These are phyloP conservation scores for Thalassiosira ordinaria DNA, from an alignment of 352 stramenopile species.

Conservation along the genomic window DNA sequence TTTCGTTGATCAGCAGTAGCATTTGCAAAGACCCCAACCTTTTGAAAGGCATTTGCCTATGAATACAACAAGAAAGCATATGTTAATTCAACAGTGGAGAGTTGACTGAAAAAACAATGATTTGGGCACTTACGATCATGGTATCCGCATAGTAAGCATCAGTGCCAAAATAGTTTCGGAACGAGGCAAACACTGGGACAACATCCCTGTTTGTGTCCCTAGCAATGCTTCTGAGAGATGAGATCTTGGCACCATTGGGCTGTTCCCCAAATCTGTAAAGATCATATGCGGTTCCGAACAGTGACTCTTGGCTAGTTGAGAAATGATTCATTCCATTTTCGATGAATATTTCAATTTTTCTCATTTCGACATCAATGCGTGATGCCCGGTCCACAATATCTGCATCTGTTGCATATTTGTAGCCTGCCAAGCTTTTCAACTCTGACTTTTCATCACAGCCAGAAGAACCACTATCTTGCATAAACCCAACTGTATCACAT, in stretches of 20 bases:
- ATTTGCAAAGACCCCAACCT: slow-evolving; percentile 35
- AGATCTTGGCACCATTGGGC: slow-evolving; percentile 8
- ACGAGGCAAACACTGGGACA: slow-evolving; percentile 74
- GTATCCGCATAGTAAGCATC: slow-evolving; percentile 77
- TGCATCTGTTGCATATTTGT: slow-evolving; percentile 36
- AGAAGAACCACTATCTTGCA: slow-evolving; percentile 29
- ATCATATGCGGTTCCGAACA: slow-evolving; percentile 69
- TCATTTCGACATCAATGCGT: slow-evolving; percentile 79
- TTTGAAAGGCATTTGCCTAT: slow-evolving; percentile 52
- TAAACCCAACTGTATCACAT: slow-evolving; percentile 73
- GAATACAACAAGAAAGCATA: slow-evolving; percentile 21
- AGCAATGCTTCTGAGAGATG: slow-evolving; percentile 66
- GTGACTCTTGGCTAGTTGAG: slow-evolving; percentile 33
- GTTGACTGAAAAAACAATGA: slow-evolving; percentile 1
- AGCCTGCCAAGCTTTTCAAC: slow-evolving; percentile 42
- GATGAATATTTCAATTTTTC: slow-evolving; percentile 76
- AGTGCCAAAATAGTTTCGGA: slow-evolving; percentile 69
- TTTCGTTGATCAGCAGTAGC: slow-evolving; percentile 63
- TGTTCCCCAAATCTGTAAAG: slow-evolving; percentile 77
- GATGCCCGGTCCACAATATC: slow-evolving; percentile 48
- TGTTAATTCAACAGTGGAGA: slow-evolving; percentile 16
- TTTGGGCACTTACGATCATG: slow-evolving; percentile 62
- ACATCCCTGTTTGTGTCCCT: slow-evolving; percentile 69
- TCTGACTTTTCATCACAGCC: slow-evolving; percentile 34
- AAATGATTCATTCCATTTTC: slow-evolving; percentile 70